Conservation (phyloP, 179 eudicot genomes). For the Beta lomatogona region DNA sequence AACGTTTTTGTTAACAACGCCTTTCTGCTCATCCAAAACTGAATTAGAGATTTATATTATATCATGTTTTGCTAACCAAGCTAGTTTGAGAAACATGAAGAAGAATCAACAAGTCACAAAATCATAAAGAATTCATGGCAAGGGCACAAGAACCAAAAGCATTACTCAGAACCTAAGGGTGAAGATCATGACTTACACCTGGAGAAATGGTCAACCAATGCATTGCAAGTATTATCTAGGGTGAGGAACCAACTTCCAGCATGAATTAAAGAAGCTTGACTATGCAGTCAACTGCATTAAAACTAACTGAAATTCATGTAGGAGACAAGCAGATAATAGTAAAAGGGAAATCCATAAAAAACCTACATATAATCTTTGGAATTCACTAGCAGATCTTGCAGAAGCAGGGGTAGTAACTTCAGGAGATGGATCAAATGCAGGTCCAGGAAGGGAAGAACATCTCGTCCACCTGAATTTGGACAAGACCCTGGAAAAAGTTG, state of each 20-base stretch:
- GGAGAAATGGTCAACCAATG: no score
- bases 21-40: conserved; percentile 45
- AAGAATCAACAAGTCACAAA: background rate
- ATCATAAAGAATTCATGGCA: background rate
- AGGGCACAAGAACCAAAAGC: background rate
- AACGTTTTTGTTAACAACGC: conserved; percentile 40
- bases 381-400: conserved; percentile 64
- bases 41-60: background rate
- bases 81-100: background rate
- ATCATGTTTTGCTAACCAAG: background rate
- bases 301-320: background rate
- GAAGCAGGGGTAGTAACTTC: conserved; percentile 61
- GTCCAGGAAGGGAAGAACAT: conserved; percentile 85
- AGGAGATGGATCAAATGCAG: conserved; percentile 60
- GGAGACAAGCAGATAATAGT: background rate
- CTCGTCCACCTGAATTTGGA: conserved; percentile 52
- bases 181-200: background rate
- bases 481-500: conserved; percentile 40
- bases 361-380: conserved; percentile 50
- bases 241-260: background rate
- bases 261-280: background rate
- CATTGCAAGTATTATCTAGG: background rate
- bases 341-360: background rate
- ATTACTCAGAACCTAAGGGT: background rate
- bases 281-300: conserved; percentile 1